Conservation (phyloP, 2,329 filamentous ascomycete genomes). For the Emericellopsis atlantica region DNA sequence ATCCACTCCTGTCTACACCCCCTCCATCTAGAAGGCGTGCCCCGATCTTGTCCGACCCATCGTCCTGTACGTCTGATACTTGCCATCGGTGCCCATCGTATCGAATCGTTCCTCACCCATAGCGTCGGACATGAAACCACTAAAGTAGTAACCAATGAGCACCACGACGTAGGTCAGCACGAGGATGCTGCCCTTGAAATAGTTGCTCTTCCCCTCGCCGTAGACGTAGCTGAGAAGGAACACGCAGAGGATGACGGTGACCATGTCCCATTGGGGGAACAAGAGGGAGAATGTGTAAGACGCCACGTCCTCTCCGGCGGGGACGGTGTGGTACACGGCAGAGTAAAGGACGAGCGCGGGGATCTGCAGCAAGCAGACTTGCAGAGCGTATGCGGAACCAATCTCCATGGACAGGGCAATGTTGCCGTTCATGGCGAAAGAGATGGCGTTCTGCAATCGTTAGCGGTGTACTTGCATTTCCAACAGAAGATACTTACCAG, state of each 20-base stretch:
- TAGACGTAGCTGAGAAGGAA: slow-evolving; percentile 97
- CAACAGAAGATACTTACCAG: slow-evolving; percentile 44
- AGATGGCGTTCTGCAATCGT: slow-evolving; percentile 71
- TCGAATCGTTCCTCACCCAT: slow-evolving; percentile 39
- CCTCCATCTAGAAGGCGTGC: slow-evolving; percentile 5
- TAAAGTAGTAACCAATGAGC: slow-evolving; percentile 82
- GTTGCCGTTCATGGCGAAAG: slow-evolving; percentile 98
- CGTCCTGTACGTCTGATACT: slow-evolving; percentile 39
- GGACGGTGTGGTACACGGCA: slow-evolving; percentile 49
- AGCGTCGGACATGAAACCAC: slow-evolving; percentile 37
- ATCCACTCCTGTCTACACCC: too few relatives aligned
- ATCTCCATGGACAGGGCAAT: slow-evolving; percentile 99
- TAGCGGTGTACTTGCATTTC: neutral
- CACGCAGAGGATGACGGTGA: slow-evolving; percentile 89
- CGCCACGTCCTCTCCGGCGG: slow-evolving; percentile 23
- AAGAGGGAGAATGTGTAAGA: slow-evolving; percentile 71
- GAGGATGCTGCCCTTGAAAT: slow-evolving; percentile 96
- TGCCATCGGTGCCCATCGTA: slow-evolving; percentile 34
- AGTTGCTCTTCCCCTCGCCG: slow-evolving; percentile 97
- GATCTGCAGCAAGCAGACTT: slow-evolving; percentile 90
- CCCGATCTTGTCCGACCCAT: slow-evolving; percentile 32
- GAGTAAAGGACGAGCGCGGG: slow-evolving; percentile 88
- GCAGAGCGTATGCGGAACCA: slow-evolving; percentile 88
- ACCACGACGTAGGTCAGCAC: slow-evolving; percentile 90
- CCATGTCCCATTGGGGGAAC: slow-evolving; percentile 99